These are phyloP conservation scores for Eucalyptus microcorys DNA, from an alignment of 345 rosid species.

Conservation along the genomic window DNA sequence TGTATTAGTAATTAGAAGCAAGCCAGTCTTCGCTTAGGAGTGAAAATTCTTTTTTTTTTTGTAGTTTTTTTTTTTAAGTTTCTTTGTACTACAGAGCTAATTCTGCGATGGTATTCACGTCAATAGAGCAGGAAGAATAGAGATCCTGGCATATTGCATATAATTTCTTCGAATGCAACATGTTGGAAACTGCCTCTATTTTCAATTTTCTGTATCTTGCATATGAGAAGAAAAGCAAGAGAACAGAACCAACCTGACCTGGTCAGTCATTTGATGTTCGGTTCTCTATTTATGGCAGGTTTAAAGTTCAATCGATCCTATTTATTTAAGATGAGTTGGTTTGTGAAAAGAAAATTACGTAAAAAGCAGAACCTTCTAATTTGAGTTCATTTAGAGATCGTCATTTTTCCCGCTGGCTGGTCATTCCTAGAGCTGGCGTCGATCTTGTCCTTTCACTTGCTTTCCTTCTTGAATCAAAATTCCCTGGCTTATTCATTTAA, in stretches of 20 bases:
- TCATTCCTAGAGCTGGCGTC: background rate
- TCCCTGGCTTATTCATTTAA: background rate
- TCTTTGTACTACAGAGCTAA: background rate
- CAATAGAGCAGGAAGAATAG: fast-evolving
- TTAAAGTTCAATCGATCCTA: background rate
- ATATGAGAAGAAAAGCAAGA: background rate
- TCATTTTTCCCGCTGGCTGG: background rate
- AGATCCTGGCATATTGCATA: background rate
- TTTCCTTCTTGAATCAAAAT: background rate
- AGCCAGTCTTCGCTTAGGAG: background rate
- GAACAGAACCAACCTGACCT: background rate
- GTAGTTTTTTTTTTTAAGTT: background rate
- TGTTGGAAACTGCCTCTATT: background rate
- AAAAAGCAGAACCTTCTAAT: background rate
- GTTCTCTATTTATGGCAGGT: background rate
- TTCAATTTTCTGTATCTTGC: background rate
- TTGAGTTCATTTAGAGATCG: background rate
- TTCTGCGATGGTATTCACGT: background rate
- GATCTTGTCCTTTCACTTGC: background rate
- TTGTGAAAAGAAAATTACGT: background rate
- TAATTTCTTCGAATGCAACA: background rate
- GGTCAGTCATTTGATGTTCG: background rate
- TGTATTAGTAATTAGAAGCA: background rate
- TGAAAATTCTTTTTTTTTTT: background rate
- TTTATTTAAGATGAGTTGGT: background rate